Conservation (phyloP, 192 early-diverging fungal genomes). For the Gaertneriomyces semiglobifer region DNA sequence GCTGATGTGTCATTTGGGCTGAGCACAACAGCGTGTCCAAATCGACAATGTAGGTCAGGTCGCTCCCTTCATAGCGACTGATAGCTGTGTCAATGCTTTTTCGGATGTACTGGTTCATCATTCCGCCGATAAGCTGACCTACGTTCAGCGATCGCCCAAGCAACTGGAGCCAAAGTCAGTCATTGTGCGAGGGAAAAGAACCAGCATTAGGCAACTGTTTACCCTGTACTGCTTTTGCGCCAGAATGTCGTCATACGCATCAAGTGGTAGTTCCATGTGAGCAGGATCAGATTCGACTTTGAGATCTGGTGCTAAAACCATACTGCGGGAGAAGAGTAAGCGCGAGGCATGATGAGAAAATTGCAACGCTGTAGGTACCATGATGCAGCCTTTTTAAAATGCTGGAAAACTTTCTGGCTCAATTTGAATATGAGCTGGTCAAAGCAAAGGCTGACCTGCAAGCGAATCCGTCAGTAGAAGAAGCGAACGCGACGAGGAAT, state of each 20-base stretch:
- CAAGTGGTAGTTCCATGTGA: constrained; percentile 24
- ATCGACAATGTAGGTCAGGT: constrained; percentile 41
- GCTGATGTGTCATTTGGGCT: constrained; percentile 34
- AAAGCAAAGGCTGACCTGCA: constrained; percentile 53
- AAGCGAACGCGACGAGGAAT: neutral
- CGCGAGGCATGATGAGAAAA: constrained; percentile 1
- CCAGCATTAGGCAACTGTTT: neutral
- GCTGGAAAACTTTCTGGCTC: constrained; percentile 41
- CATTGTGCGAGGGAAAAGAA: neutral
- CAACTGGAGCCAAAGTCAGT: constrained; percentile 28
- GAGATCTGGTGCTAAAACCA: constrained; percentile 24
- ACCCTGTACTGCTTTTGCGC: constrained; percentile 34
- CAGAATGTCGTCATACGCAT: constrained; percentile 36
- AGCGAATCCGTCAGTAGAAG: neutral
- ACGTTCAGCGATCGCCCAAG: constrained; percentile 48
- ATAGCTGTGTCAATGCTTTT: constrained; percentile 47
- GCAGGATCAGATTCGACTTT: constrained; percentile 22
- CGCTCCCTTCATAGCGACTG: constrained; percentile 41
- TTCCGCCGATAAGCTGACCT: constrained; percentile 33
- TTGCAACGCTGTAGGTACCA: constrained; percentile 21
- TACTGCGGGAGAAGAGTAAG: neutral
- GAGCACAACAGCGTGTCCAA: constrained; percentile 42
- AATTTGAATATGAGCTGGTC: constrained; percentile 50
- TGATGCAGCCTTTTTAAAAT: constrained; percentile 48
- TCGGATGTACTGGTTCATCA: constrained; percentile 41